Percentiles rank a stretch among this genome's conserved stretches.
Evolutionary conservation across 176 grass and related monocot genomes (phyloP).

Genomic region (Rhynchospora breviuscula): DNA sequence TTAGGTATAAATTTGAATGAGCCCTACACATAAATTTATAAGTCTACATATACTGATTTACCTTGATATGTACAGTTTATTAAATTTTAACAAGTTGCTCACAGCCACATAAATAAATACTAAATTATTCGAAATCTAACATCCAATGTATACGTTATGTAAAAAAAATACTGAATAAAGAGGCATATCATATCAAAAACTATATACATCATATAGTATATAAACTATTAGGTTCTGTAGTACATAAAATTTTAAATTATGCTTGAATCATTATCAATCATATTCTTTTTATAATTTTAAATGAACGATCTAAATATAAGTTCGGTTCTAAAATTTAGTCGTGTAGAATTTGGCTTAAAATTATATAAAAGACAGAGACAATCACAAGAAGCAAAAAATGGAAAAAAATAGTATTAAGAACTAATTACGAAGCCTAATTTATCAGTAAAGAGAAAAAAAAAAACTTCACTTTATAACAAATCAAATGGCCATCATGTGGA

Average conservation of each 20-base stretch:
- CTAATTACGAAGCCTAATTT: neutral
- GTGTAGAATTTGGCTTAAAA: too few relatives aligned
- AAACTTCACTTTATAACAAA: neutral
- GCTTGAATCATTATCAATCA: too few relatives aligned
- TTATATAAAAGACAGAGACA: neutral
- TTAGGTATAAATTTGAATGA: neutral
- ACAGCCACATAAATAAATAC: neutral
- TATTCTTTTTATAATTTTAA: too few relatives aligned
- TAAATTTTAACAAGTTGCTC: neutral
- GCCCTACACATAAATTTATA: neutral
- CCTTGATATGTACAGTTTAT: neutral
- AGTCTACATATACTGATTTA: neutral
- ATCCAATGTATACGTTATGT: neutral
- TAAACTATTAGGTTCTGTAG: too few relatives aligned
- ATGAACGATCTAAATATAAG: too few relatives aligned
- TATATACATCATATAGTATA: neutral
- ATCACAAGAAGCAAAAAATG: slow-evolving; percentile 7
- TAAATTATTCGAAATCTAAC: neutral
- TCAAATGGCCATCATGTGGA: slow-evolving; percentile 8
- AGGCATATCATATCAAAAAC: neutral
- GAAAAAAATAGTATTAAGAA: neutral
- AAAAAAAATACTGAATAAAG: neutral
- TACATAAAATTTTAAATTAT: too few relatives aligned
- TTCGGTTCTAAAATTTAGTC: too few relatives aligned
- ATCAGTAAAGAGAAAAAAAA: neutral